Conservation (phyloP, 1,284 basidiomycete species). For the Trichosporon sp. region DNA sequence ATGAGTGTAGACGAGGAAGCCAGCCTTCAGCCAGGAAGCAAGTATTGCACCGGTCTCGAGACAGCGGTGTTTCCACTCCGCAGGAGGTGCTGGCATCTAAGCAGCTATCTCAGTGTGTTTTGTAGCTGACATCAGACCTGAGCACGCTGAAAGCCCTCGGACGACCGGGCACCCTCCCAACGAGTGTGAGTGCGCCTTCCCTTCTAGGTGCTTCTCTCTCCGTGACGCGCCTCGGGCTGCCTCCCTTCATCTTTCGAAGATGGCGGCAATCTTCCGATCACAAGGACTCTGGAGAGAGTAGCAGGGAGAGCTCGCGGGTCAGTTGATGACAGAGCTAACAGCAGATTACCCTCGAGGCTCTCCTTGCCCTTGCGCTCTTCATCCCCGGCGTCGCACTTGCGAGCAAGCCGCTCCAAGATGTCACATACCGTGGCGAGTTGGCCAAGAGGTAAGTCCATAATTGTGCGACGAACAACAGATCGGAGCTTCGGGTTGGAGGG, state of each 20-base stretch:
- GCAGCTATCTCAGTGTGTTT: neutral
- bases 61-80: no score
- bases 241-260: no score
- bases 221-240: no score
- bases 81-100: neutral
- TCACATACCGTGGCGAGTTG: conserved; percentile 46
- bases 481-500: no score
- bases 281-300: no score
- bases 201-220: no score
- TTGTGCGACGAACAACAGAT: neutral
- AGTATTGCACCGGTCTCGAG: no score
- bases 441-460: conserved; percentile 34
- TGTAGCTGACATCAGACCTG: conserved; percentile 29
- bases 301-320: no score
- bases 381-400: conserved; percentile 37
- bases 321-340: no score
- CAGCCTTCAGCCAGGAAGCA: no score
- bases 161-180: conserved; percentile 30
- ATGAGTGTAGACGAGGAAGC: no score
- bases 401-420: conserved; percentile 33
- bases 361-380: conserved; percentile 39
- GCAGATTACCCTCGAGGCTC: conserved; percentile 45
- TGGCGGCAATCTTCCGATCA: no score
- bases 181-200: conserved; percentile 40
- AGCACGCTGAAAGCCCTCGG: conserved; percentile 45